Conservation (phyloP, 306 rosid genomes). For the Dicorynia guianensis region DNA sequence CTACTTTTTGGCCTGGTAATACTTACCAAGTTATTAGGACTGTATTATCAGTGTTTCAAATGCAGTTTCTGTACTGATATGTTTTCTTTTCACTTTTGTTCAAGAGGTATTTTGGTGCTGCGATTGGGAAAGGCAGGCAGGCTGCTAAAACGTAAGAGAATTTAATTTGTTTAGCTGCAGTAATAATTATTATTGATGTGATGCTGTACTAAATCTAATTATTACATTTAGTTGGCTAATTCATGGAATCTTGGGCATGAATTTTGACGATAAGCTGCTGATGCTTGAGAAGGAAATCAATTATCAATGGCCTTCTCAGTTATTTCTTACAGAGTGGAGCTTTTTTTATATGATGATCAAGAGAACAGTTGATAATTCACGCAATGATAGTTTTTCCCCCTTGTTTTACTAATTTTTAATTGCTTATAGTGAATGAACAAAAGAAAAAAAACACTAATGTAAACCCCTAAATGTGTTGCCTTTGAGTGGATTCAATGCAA, state of each 20-base stretch:
- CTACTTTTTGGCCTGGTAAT: conserved; percentile 17
- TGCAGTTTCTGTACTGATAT: conserved; percentile 37
- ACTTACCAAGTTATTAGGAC: conserved; percentile 12
- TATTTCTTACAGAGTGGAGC: neutral
- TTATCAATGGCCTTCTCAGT: neutral
- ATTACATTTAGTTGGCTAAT: neutral
- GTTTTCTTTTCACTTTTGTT: conserved; percentile 41
- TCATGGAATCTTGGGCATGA: conserved; percentile 23
- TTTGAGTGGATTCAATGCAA: neutral
- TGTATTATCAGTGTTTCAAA: neutral
- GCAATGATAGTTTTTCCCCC: neutral
- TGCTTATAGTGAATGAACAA: conserved; percentile 3
- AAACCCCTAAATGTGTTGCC: neutral
- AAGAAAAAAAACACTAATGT: conserved; percentile 15
- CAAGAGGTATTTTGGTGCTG: conserved; percentile 96
- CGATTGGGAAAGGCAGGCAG: conserved; percentile 98
- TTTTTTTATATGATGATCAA: conserved; percentile 5
- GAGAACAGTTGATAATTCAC: neutral
- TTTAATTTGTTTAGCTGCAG: neutral
- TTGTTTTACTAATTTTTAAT: conserved; percentile 5
- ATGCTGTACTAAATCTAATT: neutral
- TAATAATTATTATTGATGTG: neutral
- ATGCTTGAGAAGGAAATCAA: conserved; percentile 11
- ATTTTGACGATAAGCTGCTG: conserved; percentile 21
- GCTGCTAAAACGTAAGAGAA: conserved; percentile 97